Base-by-base conservation (phyloP, 2,329 filamentous ascomycete species). In the Dactylellina leptospora region DNA sequence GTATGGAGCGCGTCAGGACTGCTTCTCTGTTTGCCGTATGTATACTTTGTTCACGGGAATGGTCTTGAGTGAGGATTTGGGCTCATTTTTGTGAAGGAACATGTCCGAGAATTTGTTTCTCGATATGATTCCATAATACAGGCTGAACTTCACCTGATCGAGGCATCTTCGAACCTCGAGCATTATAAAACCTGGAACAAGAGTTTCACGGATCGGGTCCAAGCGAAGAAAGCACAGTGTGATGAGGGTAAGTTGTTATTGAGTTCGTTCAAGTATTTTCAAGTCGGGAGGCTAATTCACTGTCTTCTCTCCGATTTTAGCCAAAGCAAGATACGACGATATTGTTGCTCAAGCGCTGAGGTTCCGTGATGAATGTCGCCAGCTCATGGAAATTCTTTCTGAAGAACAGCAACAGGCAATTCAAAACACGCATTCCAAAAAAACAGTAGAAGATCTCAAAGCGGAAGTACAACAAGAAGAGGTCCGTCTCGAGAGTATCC, bases 131-230 rank as follows among this genome's bases (percentile, higher is more conserved):
- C 85, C 11, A 81, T 91, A 9, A 80, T 93, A 13, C 87, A 93
- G 76, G 87, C 86, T 1, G 85, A 90, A 75, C 83, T 97, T 45
- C 84, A 87, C 72, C 81, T 85, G 0, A 85, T 96, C 27, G 95
- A 99, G 81, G 93, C 92, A 0, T 79, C 83, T n/a, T 97, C 92
- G 0, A 95, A 99, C 76, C 80, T 90, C 1, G 83, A 86, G 45
- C 85, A 85, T 4, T 63, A 71, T 51, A 71, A 63, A 13, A 54
- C 51, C 3, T 82, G 97, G n/a, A 85, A 86, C 76, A 81, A 82
- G 13, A 87, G 88, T 66, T 91, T 92, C 75, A 76, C 79, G 6
- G 48, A 70, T 2, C 20, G 64, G 27, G 3, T 70, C 2, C 40
- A 10, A 10, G 50, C n/a, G 3, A 75, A 74, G 25, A 60, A 64